Base-by-base conservation (phyloP, 805 yeast genomes). In the Cyberlindnera sargentensis region DNA sequence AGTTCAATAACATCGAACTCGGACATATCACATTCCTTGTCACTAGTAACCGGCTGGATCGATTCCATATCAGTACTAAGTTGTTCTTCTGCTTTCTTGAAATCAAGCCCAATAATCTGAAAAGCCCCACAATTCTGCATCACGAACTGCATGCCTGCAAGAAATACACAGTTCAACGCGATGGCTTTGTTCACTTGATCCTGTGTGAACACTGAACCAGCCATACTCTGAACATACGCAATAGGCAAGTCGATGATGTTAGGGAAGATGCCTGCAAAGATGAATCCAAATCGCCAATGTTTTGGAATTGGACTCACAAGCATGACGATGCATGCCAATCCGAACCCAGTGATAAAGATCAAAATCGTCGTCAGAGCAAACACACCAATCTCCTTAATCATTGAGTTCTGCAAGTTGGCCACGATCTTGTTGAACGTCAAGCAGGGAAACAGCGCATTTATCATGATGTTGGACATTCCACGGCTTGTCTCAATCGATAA, bases 111-210 rank as follows among this genome's bases (percentile, higher is more conserved):
- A 11, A 88, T 69, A 41, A 89, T 62, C 47, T 79, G 71, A 63
- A 81, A 82, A 42, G 84, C 74, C 2, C 96, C 96, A 37, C 83
- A 63, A 54, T 85, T 82, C 72, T 87, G 86, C 63, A 84, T 78
- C 54, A 74, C 62, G 37, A 85, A 69, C 33, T 80, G 70, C 87
- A 2, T 70, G 49, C 11, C 76, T 71, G 31, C 66, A 55, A 48
- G 69, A 69, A 39, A 72, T 65, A 59, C 73, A 67, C 44, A 37
- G 8, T 37, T 37, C 34, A 34, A 69, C 4, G 79, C 78, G 31
- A 74, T 76, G 5, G 79, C 80, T 47, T 61, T 65, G 41, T 65
- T 57, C 20, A 72, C 76, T 41, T 72, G 67, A 3, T 47, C 58
- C 2, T 51, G 28, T 1, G 67, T 54, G 48, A 75, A 73, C 0